Percentiles rank a stretch among this genome's conserved stretches.
Evolutionary conservation across 371 early-diverging fungal genomes (phyloP).

Genomic region (Mortierella sp.): DNA sequence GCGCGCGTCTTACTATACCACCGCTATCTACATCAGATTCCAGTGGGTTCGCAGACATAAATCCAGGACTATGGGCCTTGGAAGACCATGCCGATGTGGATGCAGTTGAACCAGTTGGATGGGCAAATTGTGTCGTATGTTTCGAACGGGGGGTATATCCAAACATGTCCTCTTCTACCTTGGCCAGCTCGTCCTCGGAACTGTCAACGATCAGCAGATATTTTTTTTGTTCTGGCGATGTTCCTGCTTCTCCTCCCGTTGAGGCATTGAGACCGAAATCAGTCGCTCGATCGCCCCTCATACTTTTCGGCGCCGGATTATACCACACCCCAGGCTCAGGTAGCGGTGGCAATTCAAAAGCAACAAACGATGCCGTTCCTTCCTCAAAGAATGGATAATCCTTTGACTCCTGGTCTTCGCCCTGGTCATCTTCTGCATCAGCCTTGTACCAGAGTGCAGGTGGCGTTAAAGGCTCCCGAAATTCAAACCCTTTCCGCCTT

Average conservation of each 20-base stretch:
- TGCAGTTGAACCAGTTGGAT: no score
- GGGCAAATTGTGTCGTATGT: no score
- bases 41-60: no score
- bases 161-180: background rate
- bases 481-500: conserved; percentile 15
- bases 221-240: no score
- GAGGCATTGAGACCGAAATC: no score
- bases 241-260: no score
- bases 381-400: background rate
- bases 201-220: conserved; percentile 26
- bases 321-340: conserved; percentile 28
- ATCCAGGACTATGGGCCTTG: no score
- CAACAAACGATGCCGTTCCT: background rate
- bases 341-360: conserved; percentile 24
- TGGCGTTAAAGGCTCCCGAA: conserved; percentile 10
- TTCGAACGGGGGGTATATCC: no score
- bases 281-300: no score
- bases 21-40: no score
- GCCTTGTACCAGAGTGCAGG: conserved; percentile 14
- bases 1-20: no score
- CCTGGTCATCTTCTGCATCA: background rate
- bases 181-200: conserved; percentile 18
- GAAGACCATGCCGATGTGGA: no score
- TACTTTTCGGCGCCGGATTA: background rate
- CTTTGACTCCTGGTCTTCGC: background rate